These are phyloP conservation scores for Leccinum uliginosum DNA, from an alignment of 768 basidiomycete genomes.

Conservation along the genomic window DNA sequence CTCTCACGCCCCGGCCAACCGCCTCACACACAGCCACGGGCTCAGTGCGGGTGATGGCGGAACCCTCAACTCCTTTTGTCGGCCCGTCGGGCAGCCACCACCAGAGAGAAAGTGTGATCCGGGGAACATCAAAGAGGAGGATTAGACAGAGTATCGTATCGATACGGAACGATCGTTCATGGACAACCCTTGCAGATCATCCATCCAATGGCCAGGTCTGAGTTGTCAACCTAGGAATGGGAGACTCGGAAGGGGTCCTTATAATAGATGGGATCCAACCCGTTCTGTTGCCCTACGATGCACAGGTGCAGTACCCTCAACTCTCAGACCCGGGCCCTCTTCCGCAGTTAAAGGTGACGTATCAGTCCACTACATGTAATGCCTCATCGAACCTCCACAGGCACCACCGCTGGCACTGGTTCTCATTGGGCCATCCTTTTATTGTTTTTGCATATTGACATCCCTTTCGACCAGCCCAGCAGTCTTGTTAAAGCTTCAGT, in stretches of 20 bases:
- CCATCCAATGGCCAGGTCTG: too few species aligned
- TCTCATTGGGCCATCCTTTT: not conserved
- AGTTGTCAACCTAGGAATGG: not conserved
- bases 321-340: not conserved
- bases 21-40: not conserved
- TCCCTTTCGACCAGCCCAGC: not conserved
- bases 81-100: too few species aligned
- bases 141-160: not conserved
- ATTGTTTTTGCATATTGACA: not conserved
- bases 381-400: not conserved
- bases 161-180: too few species aligned
- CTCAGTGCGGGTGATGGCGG: too few species aligned
- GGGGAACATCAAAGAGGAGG: too few species aligned
- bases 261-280: not conserved
- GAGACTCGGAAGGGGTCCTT: too few species aligned
- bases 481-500: not conserved
- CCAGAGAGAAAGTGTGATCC: too few species aligned
- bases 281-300: not conserved
- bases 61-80: not conserved
- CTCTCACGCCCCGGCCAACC: constrained; percentile 13
- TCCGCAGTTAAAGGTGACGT: not conserved
- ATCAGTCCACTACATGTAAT: not conserved
- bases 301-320: too few species aligned
- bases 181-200: too few species aligned
- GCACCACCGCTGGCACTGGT: not conserved